A percentile compares a stretch with the other conserved stretches of the same genome.
Evolutionary conservation across 2,329 filamentous ascomycete species (phyloP).

Genomic region (Calonectria pseudoturangicola): DNA sequence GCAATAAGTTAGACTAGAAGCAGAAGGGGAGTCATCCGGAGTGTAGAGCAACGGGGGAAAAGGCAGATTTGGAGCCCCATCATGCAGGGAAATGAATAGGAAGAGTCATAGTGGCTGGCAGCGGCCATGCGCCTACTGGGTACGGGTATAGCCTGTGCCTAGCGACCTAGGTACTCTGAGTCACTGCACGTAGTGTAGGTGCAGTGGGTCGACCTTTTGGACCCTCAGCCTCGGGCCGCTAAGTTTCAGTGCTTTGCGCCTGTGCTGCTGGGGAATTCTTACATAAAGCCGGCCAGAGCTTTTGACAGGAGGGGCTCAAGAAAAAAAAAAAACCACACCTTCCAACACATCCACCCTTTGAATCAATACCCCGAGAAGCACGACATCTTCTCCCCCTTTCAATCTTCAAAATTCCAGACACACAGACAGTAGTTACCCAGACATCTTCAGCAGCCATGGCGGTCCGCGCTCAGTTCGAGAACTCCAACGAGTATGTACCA

Average conservation of each 20-base stretch:
- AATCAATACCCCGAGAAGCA: constrained; percentile 22
- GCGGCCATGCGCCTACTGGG: neutral
- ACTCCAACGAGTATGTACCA: constrained; percentile 88
- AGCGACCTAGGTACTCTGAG: constrained; percentile 21
- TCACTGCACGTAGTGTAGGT: neutral
- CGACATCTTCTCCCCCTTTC: neutral
- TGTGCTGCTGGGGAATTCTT: constrained; percentile 39
- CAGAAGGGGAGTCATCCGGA: constrained; percentile 30
- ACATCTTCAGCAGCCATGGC: constrained; percentile 70
- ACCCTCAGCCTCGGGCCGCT: constrained; percentile 27
- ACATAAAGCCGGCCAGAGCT: constrained; percentile 52
- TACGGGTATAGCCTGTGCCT: neutral
- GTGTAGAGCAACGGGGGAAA: constrained; percentile 8
- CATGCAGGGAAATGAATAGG: neutral
- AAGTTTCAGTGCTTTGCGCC: constrained; percentile 31
- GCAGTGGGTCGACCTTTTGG: constrained; percentile 19
- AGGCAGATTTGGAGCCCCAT: constrained; percentile 16
- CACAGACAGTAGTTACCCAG: constrained; percentile 41
- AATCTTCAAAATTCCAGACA: constrained; percentile 46
- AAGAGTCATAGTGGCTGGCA: constrained; percentile 32
- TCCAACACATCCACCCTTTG: constrained; percentile 44
- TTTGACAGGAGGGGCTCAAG: constrained; percentile 45
- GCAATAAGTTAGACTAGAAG: neutral
- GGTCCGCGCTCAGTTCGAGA: constrained; percentile 87
- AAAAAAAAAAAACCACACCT: constrained; percentile 48